Conservation (phyloP, 2,329 filamentous ascomycete species). For the Curvularia spicifera region DNA sequence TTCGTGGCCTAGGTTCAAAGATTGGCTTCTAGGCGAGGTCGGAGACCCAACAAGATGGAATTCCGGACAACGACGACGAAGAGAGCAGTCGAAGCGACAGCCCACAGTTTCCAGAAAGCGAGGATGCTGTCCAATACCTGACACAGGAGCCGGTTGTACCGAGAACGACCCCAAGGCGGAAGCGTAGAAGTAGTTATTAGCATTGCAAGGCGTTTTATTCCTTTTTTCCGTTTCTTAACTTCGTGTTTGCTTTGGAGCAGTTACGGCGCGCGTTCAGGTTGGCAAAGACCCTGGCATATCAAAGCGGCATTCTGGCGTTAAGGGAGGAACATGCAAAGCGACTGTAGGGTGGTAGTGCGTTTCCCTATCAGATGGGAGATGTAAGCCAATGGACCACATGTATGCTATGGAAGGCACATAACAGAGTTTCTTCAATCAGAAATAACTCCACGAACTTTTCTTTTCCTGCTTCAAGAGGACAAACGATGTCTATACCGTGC, state of each 20-base stretch:
- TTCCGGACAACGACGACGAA: not conserved
- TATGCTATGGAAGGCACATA: too few species aligned
- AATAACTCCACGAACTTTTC: too few species aligned
- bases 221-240: not conserved
- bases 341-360: not conserved
- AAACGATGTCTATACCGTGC: too few species aligned
- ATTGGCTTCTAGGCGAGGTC: constrained; percentile 35
- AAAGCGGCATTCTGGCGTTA: constrained; percentile 15
- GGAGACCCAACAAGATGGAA: not conserved
- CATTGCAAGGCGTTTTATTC: constrained; percentile 19
- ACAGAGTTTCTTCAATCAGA: too few species aligned
- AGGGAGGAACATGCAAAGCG: not conserved
- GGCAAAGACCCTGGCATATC: not conserved
- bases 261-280: constrained; percentile 7
- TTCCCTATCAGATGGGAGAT: not conserved
- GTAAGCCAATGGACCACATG: not conserved
- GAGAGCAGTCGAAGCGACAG: not conserved
- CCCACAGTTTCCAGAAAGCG: not conserved
- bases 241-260: not conserved
- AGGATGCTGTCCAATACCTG: not conserved
- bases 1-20: constrained; percentile 39
- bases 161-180: not conserved
- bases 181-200: constrained; percentile 6
- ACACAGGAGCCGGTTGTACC: not conserved
- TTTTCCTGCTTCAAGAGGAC: too few species aligned